Base-by-base conservation (phyloP, 352 stramenopile genomes). In the Phytophthora vignae region DNA sequence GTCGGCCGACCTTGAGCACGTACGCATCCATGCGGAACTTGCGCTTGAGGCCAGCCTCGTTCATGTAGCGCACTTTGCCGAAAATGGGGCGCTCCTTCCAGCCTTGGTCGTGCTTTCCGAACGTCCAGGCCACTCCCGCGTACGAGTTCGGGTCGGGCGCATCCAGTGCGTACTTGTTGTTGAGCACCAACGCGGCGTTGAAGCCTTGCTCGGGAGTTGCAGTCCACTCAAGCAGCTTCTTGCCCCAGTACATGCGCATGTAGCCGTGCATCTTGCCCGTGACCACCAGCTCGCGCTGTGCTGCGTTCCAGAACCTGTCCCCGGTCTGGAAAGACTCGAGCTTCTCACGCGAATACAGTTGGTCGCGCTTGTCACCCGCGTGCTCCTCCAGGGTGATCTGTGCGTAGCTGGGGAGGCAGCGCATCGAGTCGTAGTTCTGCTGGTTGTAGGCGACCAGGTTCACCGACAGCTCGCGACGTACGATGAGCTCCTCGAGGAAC, bases 1-100 rank as follows among this genome's bases (percentile, higher is more conserved):
- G 69, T 56, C 65, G 70, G 19, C 79, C 67, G 27, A 88, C 82
- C 66, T 92, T 92, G 22, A 69, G 59, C 36, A 96, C 71, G 69
- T 96, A 96, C 11, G 77, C 86, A 17, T 91, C 87, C 73, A 99
- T 98, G 73, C 98, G 91, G 76, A 99, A 99, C 82, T 99, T 99
- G 46, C 97, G 91, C 77, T 99, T 98, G 72, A 98, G 98, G 44
- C 98, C 98, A 25, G 90, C 84, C 78, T 99, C 98, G 79, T 99
- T 99, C 98, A 99, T 99, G 78, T 96, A 99, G 55, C 98, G 89
- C 66, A 99, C 99, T 79, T 99, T 99, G 53, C 98, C 98, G 86
- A 99, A 99, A 49, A 99, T 90, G 4, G 87, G 75, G 4, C 97
- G 87, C 77, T 99, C 97, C 60, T 91, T 98, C 96, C 90, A 99